Evolutionary conservation across 2,329 filamentous ascomycete species (phyloP).

Genomic region (Fonsecaea pugnacius): DNA sequence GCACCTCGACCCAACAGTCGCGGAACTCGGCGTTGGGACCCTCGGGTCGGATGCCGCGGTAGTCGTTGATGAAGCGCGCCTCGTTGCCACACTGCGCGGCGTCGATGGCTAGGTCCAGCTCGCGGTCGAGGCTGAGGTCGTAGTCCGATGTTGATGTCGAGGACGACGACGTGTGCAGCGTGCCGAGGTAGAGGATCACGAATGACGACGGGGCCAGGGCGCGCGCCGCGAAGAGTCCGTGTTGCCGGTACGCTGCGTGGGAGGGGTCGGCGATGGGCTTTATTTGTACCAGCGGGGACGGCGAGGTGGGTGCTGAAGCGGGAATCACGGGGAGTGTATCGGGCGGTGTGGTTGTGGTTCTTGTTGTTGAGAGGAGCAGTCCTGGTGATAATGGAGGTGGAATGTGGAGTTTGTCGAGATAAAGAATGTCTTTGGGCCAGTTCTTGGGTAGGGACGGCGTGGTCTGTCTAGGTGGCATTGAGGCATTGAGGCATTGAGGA

Average conservation of each 20-base stretch:
- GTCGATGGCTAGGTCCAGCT: constrained; percentile 55
- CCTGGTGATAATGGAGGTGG: constrained; percentile 12
- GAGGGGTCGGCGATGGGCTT: constrained; percentile 45
- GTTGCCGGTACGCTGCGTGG: constrained; percentile 57
- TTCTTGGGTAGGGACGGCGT: constrained; percentile 25
- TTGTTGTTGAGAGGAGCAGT: not conserved
- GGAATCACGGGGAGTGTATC: constrained; percentile 16
- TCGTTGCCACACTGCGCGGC: constrained; percentile 56
- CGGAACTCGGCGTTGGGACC: constrained; percentile 48
- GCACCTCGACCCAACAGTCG: constrained; percentile 46
- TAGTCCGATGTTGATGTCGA: constrained; percentile 52
- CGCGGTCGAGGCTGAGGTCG: constrained; percentile 57
- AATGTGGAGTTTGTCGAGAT: constrained; percentile 37
- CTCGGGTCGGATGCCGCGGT: constrained; percentile 50
- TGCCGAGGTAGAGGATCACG: constrained; percentile 57
- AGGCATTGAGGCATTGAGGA: too few species aligned
- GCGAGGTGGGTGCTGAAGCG: not conserved
- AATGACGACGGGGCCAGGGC: constrained; percentile 51
- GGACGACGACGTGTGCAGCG: constrained; percentile 47
- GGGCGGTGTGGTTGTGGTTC: too few species aligned
- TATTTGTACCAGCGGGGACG: constrained; percentile 47
- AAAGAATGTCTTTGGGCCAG: constrained; percentile 31
- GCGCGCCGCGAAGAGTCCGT: constrained; percentile 51
- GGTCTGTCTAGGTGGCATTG: not conserved
- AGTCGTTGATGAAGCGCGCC: constrained; percentile 59